Evolutionary conservation across 2,329 filamentous ascomycete species (phyloP).

Genomic region (Trichoderma sp.): DNA sequence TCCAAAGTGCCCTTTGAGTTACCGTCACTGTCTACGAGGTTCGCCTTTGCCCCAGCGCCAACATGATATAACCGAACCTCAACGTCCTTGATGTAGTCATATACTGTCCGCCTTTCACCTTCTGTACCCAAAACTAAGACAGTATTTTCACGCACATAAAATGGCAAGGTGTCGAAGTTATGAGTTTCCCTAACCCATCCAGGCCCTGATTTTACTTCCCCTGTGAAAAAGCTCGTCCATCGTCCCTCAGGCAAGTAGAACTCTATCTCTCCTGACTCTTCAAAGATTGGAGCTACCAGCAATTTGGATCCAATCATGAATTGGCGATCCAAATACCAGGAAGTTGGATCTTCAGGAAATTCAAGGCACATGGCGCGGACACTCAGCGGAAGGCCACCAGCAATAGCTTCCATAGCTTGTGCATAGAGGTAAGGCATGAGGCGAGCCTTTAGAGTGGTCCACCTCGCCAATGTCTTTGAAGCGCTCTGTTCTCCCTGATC

Average conservation of each 20-base stretch:
- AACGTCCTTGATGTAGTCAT: slow-evolving; percentile 49
- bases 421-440: slow-evolving; percentile 56
- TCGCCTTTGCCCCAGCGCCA: slow-evolving; percentile 43
- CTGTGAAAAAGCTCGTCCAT: slow-evolving; percentile 53
- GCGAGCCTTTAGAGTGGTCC: slow-evolving; percentile 53
- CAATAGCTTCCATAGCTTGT: slow-evolving; percentile 45
- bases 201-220: slow-evolving; percentile 52
- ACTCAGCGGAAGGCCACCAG: slow-evolving; percentile 60
- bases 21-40: slow-evolving; percentile 48
- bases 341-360: slow-evolving; percentile 69
- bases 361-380: slow-evolving; percentile 69
- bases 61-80: slow-evolving; percentile 52
- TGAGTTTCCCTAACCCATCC: slow-evolving; percentile 64
- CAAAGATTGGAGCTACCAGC: slow-evolving; percentile 65
- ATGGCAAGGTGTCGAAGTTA: slow-evolving; percentile 58
- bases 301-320: slow-evolving; percentile 71
- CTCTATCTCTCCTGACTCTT: slow-evolving; percentile 62
- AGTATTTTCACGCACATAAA: slow-evolving; percentile 59
- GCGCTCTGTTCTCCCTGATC: slow-evolving; percentile 57
- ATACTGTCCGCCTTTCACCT: slow-evolving; percentile 44
- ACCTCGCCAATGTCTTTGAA: slow-evolving; percentile 51
- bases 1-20: slow-evolving; percentile 27
- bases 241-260: slow-evolving; percentile 61
- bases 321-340: slow-evolving; percentile 68
- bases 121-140: slow-evolving; percentile 49